A percentile compares a stretch with the other conserved stretches of the same genome.
Conservation (phyloP, 768 basidiomycete species). For the Galerina sulciceps region DNA sequence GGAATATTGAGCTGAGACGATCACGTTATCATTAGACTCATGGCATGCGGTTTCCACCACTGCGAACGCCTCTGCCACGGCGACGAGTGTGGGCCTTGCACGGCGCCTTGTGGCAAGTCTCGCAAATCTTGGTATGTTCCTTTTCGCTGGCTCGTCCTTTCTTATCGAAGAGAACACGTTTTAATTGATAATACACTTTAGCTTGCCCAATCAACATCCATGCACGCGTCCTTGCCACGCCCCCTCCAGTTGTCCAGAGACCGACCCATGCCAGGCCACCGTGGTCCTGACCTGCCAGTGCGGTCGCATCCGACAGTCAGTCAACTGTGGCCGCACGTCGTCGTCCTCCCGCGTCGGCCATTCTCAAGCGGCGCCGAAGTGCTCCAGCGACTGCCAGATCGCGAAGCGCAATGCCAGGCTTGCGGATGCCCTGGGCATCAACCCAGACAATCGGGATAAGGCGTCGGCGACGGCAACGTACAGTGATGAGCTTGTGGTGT, state of each 20-base stretch:
- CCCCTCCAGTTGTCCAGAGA: conserved; percentile 82
- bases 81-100: conserved; percentile 80
- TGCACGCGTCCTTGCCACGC: conserved; percentile 87
- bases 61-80: conserved; percentile 86
- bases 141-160: background rate
- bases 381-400: conserved; percentile 81
- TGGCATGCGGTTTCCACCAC: conserved; percentile 88
- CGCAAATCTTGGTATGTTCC: conserved; percentile 77
- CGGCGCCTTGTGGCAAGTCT: conserved; percentile 81
- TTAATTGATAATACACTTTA: conserved; percentile 24
- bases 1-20: background rate
- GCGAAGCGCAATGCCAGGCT: conserved; percentile 87
- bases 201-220: conserved; percentile 73
- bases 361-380: conserved; percentile 51
- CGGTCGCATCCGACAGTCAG: conserved; percentile 75
- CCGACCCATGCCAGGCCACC: conserved; percentile 71
- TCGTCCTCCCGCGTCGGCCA: conserved; percentile 48
- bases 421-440: conserved; percentile 93
- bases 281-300: conserved; percentile 81
- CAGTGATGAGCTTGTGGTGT: conserved; percentile 61
- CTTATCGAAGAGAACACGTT: background rate
- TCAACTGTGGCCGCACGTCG: conserved; percentile 67
- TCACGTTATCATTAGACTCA: conserved; percentile 42
- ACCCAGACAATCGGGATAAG: conserved; percentile 47
- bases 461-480: conserved; percentile 49